Conservation (phyloP, 148 eudicot species). For the Camellia sinensis region DNA sequence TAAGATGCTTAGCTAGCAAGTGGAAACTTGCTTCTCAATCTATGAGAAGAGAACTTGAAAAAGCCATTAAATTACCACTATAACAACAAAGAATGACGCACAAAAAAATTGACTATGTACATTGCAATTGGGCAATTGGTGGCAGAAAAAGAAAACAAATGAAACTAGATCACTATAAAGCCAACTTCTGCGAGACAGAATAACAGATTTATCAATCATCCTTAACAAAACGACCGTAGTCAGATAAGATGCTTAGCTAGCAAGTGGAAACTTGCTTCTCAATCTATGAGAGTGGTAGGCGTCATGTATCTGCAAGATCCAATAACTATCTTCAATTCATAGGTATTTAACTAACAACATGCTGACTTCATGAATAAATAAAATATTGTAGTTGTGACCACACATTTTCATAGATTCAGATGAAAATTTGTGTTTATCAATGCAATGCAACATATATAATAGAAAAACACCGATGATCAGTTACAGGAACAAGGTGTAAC, state of each 20-base stretch:
- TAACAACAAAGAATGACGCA: too few species aligned
- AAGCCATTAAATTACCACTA: background rate
- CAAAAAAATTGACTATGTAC: background rate
- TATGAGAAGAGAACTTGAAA: background rate
- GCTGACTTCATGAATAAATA: background rate
- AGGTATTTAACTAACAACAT: conserved; percentile 4
- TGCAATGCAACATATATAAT: background rate
- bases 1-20: too few species aligned
- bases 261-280: background rate
- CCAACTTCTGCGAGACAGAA: background rate
- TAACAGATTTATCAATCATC: background rate
- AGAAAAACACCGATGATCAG: background rate
- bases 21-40: background rate
- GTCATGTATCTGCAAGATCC: background rate
- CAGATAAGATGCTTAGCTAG: too few species aligned
- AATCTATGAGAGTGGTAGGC: background rate
- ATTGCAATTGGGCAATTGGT: background rate
- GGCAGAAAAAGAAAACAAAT: background rate
- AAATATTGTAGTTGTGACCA: background rate
- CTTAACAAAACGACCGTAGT: background rate
- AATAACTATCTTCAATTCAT: background rate
- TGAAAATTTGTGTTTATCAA: background rate
- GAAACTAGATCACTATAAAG: background rate
- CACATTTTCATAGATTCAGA: background rate
- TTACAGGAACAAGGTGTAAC: background rate